Conservation (phyloP, 1,284 basidiomycete species). For the Calocybe gambosa region DNA sequence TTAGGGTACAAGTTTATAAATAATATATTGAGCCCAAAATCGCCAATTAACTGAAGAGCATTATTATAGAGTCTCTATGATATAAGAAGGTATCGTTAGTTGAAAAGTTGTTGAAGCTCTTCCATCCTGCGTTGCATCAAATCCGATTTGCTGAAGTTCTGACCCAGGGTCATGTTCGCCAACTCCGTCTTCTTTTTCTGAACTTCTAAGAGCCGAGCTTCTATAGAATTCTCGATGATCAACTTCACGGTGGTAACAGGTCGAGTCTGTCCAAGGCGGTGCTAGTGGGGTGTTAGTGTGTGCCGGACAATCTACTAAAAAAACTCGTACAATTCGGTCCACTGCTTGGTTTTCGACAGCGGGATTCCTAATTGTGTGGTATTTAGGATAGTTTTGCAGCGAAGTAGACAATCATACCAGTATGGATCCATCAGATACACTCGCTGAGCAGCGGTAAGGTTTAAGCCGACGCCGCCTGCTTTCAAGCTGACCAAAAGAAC, state of each 20-base stretch:
- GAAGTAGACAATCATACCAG: conserved; percentile 98
- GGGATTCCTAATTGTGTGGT: conserved; percentile 66
- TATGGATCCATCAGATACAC: conserved; percentile 91
- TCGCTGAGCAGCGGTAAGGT: conserved; percentile 88
- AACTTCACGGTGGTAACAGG: conserved; percentile 93
- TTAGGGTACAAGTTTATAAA: conserved; percentile 10
- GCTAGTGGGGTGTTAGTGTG: conserved; percentile 30
- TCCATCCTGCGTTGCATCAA: conserved; percentile 79
- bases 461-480: conserved; percentile 93
- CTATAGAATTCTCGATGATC: conserved; percentile 94
- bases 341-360: conserved; percentile 96
- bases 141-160: conserved; percentile 78
- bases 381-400: conserved; percentile 55
- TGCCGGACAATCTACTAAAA: neutral
- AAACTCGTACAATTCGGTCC: conserved; percentile 67
- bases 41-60: conserved; percentile 11
- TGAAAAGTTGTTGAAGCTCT: conserved; percentile 70
- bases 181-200: conserved; percentile 93
- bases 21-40: conserved; percentile 13
- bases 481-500: conserved; percentile 96
- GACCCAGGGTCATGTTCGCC: conserved; percentile 84
- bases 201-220: conserved; percentile 81
- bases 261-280: conserved; percentile 86
- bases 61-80: conserved; percentile 20
- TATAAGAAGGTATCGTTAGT: conserved; percentile 21